These are phyloP conservation scores for Penicillium palitans DNA, from an alignment of 2,329 filamentous ascomycete genomes.

Conservation along the genomic window DNA sequence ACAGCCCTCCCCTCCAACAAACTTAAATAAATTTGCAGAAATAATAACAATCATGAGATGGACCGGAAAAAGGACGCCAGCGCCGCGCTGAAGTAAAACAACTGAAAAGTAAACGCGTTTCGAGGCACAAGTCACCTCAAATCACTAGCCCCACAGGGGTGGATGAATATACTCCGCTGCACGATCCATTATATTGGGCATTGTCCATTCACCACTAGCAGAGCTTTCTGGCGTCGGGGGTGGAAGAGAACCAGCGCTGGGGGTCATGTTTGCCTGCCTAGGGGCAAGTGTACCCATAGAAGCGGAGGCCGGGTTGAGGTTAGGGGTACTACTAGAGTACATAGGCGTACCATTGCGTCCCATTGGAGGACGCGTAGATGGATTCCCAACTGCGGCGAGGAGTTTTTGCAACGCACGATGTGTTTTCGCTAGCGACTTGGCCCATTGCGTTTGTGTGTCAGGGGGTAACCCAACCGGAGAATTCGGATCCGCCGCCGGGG, in stretches of 20 bases:
- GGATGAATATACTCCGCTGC: constrained; percentile 52
- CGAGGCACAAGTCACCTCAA: not conserved
- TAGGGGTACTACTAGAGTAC: constrained; percentile 19
- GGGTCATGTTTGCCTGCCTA: constrained; percentile 32
- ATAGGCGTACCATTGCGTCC: constrained; percentile 18
- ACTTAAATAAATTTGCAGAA: not conserved
- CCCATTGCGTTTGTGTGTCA: constrained; percentile 47
- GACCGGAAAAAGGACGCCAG: constrained; percentile 15
- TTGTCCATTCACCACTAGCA: constrained; percentile 49
- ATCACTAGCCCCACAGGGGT: constrained; percentile 43
- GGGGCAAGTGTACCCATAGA: constrained; percentile 20
- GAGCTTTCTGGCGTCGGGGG: constrained; percentile 51
- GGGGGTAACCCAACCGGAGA: constrained; percentile 31
- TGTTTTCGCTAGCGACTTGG: constrained; percentile 48
- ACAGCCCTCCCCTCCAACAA: not conserved
- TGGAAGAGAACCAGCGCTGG: constrained; percentile 39
- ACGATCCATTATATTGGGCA: constrained; percentile 47
- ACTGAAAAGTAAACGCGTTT: constrained; percentile 1
- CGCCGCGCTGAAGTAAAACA: constrained; percentile 10
- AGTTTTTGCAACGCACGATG: constrained; percentile 49
- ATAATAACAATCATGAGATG: constrained; percentile 3
- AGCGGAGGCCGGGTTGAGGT: constrained; percentile 14
- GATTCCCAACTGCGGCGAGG: constrained; percentile 41
- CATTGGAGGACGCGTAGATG: constrained; percentile 20
- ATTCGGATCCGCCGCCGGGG: constrained; percentile 27